Evolutionary conservation across 305 asterid genomes (phyloP).

Genomic region (Ilex paraguariensis): DNA sequence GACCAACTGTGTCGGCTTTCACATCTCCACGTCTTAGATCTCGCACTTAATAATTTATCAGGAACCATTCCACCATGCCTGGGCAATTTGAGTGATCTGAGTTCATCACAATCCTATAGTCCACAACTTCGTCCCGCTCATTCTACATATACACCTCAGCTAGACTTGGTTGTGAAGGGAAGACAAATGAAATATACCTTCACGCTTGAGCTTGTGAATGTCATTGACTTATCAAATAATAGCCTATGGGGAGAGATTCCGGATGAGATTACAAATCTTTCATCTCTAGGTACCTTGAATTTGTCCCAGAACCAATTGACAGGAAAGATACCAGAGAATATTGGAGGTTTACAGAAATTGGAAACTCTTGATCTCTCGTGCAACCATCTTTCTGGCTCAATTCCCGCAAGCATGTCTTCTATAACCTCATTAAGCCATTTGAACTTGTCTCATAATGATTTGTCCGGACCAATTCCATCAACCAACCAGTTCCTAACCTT

Average conservation of each 20-base stretch:
- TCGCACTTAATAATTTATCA: slow-evolving; percentile 12
- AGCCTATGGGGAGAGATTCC: slow-evolving; percentile 6
- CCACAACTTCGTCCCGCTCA: neutral
- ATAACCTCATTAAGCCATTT: neutral
- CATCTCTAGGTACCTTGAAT: slow-evolving; percentile 2
- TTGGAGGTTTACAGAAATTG: neutral
- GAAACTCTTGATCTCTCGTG: slow-evolving; percentile 10
- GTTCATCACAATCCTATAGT: neutral
- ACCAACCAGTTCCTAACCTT: neutral
- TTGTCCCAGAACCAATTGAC: neutral
- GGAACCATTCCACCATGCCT: neutral
- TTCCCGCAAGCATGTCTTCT: slow-evolving; percentile 2
- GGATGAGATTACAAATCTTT: slow-evolving; percentile 4
- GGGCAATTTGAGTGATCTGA: neutral
- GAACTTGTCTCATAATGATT: neutral
- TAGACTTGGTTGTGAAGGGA: neutral
- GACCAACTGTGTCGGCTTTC: neutral
- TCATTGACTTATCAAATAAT: neutral
- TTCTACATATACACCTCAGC: neutral
- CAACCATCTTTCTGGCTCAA: slow-evolving; percentile 9
- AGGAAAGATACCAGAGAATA: slow-evolving; percentile 2
- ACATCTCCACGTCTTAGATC: slow-evolving; percentile 8
- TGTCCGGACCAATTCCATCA: slow-evolving; percentile 1
- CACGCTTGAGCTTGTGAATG: neutral
- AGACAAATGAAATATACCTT: neutral